phyloP scores from a whole-genome alignment of 1,284 basidiomycete genomes.

The Ganoderma multipileum region DNA sequence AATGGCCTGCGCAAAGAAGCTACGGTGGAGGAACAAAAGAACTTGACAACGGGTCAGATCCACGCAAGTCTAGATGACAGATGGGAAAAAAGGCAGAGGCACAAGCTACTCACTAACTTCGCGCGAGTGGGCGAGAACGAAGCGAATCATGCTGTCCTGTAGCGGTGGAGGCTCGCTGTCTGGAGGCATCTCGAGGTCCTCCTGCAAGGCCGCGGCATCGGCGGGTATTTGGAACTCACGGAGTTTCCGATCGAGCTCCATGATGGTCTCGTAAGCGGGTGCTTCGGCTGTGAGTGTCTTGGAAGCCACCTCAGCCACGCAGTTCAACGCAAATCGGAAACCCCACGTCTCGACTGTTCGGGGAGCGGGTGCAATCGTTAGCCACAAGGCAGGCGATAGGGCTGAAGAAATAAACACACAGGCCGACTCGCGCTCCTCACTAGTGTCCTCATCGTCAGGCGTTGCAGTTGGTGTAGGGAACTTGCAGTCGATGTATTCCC shows the following conservation, averaged over 20 bases:
- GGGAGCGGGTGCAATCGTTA: constrained; percentile 5
- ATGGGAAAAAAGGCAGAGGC: not conserved
- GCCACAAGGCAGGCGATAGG: not conserved
- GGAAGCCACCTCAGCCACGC: constrained; percentile 67
- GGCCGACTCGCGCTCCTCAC: constrained; percentile 44
- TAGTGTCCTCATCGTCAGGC: constrained; percentile 36
- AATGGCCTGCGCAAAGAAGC: constrained; percentile 49
- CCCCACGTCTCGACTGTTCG: constrained; percentile 62
- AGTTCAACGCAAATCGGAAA: constrained; percentile 69
- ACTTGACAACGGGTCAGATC: constrained; percentile 33
- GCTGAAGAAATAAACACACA: constrained; percentile 43
- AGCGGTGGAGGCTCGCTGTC: constrained; percentile 37
- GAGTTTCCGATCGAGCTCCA: constrained; percentile 76
- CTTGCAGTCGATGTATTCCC: constrained; percentile 42
- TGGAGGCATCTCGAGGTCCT: constrained; percentile 36
- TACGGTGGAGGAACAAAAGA: constrained; percentile 48
- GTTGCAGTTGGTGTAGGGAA: constrained; percentile 36
- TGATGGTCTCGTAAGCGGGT: constrained; percentile 69
- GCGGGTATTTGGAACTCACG: constrained; percentile 67
- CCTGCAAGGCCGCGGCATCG: constrained; percentile 44
- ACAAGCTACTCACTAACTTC: constrained; percentile 42
- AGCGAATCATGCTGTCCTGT: constrained; percentile 45
- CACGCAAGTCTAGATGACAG: not conserved
- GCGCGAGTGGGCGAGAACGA: constrained; percentile 51
- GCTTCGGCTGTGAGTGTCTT: constrained; percentile 69